Percentiles rank a stretch among this genome's conserved stretches.
Conservation (phyloP, 1,284 basidiomycete species). For the Tilletia caries region DNA sequence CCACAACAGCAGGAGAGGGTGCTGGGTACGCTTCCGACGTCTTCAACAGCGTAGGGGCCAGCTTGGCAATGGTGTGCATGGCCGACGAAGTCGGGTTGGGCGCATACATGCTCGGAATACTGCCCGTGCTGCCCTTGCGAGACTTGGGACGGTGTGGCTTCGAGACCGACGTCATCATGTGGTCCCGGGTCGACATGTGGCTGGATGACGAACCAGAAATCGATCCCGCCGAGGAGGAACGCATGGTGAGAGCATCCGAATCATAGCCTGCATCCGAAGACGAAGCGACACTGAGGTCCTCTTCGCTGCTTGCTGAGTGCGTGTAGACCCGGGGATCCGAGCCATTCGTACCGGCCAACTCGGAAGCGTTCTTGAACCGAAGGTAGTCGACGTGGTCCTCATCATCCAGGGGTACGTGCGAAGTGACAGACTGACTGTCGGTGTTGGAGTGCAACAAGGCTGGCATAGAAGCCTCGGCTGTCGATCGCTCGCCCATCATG, state of each 20-base stretch:
- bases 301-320: conserved; percentile 4
- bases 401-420: conserved; percentile 23
- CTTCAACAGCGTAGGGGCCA: conserved; percentile 89
- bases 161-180: not conserved
- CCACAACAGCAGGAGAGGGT: conserved; percentile 64
- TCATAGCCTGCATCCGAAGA: conserved; percentile 10
- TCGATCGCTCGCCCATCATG: conserved; percentile 13
- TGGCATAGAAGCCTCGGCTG: conserved; percentile 50
- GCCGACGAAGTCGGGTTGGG: not conserved
- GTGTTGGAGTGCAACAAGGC: not conserved
- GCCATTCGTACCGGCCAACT: not conserved
- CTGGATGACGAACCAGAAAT: not conserved
- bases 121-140: conserved; percentile 7
- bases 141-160: not conserved
- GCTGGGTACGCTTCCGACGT: conserved; percentile 59
- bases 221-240: not conserved
- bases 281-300: not conserved
- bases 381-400: conserved; percentile 33
- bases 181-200: not conserved
- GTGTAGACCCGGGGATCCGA: not conserved
- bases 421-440: not conserved
- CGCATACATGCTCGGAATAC: not conserved
- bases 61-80: conserved; percentile 75
- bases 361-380: not conserved
- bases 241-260: conserved; percentile 3